phyloP scores from a whole-genome alignment of 345 rosid genomes.

The Eucalyptus cloeziana region DNA sequence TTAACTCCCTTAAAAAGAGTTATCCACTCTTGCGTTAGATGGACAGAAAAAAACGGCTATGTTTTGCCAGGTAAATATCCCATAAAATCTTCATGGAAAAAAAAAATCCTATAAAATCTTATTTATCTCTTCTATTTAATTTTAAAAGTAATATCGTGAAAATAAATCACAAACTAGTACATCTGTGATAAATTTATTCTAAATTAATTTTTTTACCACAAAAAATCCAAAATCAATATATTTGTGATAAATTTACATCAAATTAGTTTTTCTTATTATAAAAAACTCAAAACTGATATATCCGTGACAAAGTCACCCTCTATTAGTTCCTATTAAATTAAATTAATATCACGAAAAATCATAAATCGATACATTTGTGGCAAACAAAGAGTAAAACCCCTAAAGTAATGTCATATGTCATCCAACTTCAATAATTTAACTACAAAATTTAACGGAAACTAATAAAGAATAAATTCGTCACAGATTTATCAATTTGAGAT shows the following conservation, averaged over 20 bases:
- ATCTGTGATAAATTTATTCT: fast-evolving
- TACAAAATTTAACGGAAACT: no score
- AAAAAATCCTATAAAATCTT: no score
- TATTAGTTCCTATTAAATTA: fast-evolving
- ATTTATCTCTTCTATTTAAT: fast-evolving
- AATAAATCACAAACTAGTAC: no score
- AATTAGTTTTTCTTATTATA: no score
- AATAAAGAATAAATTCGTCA: fast-evolving
- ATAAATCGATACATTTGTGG: fast-evolving
- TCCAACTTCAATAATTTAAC: no score
- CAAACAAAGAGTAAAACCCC: no score
- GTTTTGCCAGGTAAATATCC: background rate
- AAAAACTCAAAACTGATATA: no score
- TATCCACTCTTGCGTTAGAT: background rate
- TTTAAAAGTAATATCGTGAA: background rate
- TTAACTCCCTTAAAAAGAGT: background rate
- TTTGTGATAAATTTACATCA: fast-evolving
- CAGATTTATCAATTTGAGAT: fast-evolving
- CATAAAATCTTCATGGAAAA: fast-evolving
- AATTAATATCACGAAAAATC: no score
- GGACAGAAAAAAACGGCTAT: fast-evolving
- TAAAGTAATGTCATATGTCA: fast-evolving
- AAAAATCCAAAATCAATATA: no score
- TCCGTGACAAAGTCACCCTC: fast-evolving
- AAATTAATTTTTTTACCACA: fast-evolving